Conservation (phyloP, 768 basidiomycete species). For the Dacryopinax primogenitus region DNA sequence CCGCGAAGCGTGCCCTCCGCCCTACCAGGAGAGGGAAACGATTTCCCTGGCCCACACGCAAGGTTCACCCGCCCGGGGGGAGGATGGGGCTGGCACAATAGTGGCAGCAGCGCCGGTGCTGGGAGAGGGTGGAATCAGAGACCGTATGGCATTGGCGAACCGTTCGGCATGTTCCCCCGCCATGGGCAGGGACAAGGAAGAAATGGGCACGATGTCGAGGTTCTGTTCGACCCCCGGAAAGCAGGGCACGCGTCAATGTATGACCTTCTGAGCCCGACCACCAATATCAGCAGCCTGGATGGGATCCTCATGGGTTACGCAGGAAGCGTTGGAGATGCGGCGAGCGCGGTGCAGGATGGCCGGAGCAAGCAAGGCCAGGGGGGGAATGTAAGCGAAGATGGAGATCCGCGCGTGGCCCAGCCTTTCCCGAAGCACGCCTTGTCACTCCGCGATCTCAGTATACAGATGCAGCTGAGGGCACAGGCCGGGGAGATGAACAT, state of each 20-base stretch:
- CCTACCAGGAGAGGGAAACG: background rate
- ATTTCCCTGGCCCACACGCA: no score
- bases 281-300: background rate
- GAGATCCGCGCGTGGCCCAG: background rate
- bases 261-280: background rate
- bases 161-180: background rate
- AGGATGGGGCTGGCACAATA: no score
- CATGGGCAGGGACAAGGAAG: background rate
- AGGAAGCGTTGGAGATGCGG: background rate
- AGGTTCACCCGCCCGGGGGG: background rate
- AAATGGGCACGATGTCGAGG: background rate
- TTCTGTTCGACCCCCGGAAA: background rate
- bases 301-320: background rate
- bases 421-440: background rate
- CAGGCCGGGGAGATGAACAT: background rate
- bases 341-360: background rate
- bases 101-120: no score
- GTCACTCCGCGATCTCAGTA: background rate
- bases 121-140: background rate
- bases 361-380: background rate
- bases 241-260: background rate
- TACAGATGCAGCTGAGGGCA: background rate
- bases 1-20: constrained; percentile 1
- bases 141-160: background rate
- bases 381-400: background rate